Base-by-base conservation (phyloP, 1,284 basidiomycete species). In the Singerocomus inundabilis region DNA sequence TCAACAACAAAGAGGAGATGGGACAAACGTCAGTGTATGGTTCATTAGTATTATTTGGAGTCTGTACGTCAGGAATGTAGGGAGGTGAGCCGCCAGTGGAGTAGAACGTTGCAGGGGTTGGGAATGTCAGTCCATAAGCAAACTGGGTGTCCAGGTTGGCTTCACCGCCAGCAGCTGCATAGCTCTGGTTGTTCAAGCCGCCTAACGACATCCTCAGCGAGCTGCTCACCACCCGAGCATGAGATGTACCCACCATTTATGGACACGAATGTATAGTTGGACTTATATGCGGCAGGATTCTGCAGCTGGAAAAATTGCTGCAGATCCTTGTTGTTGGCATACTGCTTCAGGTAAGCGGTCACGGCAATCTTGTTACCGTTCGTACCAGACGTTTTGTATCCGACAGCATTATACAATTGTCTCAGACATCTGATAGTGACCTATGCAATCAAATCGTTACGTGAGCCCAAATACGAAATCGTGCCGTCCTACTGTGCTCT, bases 131-230 rank as follows among this genome's bases (percentile, higher is more conserved):
- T 25, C 85, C 85, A 54, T 79, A 83, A 1, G 76, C 84, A 70
- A 78, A 86, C 63, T 84, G 85, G 6, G 72, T 76, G 63, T 88
- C 90, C 53, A 92, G 68, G 58, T 88, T 77, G 12, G 88, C 88
- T 66, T 92, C 89, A 5, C 59, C 63, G 1, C 85, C 87, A 11
- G 85, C 80, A 16, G 70, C 68, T 1, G 65, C 60, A 15, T 70
- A 53, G 31, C 60, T 80, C 65, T 92, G 88, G 53, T 76, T 73
- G 59, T 91, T 88, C 49, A 73, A 44, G 4, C 81, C 85, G 46
- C 79, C 84, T 56, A 44, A 38, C 13, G 16, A 44, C 10, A 49
- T 46, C 24, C 15, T 46, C 24, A 47, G n/a, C n/a, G 12, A 37
- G 32, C 16, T 3, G 3, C 1, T 32, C 4, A 9, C n/a, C 8